Percentiles rank a stretch among this genome's conserved stretches.
Conservation (phyloP, 345 rosid species). For the Heritiera littoralis region DNA sequence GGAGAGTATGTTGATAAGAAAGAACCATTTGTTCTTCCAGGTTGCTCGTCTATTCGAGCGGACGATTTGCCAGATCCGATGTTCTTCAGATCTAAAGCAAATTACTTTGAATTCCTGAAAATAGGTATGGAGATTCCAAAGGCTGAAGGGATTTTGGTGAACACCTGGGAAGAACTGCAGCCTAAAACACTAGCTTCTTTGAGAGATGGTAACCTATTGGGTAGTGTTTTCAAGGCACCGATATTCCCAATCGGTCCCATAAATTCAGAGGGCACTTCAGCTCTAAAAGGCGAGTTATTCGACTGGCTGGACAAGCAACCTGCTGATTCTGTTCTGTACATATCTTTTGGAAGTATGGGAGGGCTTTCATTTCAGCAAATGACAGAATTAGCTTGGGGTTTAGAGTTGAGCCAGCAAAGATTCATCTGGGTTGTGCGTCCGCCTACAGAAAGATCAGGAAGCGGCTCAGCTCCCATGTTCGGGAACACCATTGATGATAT, state of each 20-base stretch:
- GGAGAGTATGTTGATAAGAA: slow-evolving; percentile 35
- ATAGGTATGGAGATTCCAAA: slow-evolving; percentile 30
- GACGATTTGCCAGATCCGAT: slow-evolving; percentile 38
- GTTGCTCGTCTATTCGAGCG: slow-evolving; percentile 47
- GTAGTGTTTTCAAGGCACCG: slow-evolving; percentile 26
- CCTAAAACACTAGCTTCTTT: slow-evolving; percentile 38
- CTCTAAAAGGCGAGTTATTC: neutral
- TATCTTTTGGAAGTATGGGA: slow-evolving; percentile 71
- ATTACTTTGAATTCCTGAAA: slow-evolving; percentile 20
- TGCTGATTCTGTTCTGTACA: slow-evolving; percentile 49
- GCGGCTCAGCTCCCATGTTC: slow-evolving; percentile 25
- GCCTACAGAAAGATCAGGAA: slow-evolving; percentile 19
- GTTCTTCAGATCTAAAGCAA: slow-evolving; percentile 29
- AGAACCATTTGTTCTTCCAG: slow-evolving; percentile 47
- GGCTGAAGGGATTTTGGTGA: slow-evolving; percentile 58
- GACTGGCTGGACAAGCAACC: neutral
- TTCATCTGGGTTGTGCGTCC: slow-evolving; percentile 36
- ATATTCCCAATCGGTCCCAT: slow-evolving; percentile 60
- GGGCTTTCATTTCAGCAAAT: slow-evolving; percentile 47
- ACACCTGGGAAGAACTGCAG: slow-evolving; percentile 62
- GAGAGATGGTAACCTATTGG: slow-evolving; percentile 17
- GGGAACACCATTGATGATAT: neutral
- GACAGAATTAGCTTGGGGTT: slow-evolving; percentile 57
- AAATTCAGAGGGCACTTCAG: neutral
- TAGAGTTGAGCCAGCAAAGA: slow-evolving; percentile 54